Base-by-base conservation (phyloP, 202 grass and related monocot species). In the Setaria viridis region DNA sequence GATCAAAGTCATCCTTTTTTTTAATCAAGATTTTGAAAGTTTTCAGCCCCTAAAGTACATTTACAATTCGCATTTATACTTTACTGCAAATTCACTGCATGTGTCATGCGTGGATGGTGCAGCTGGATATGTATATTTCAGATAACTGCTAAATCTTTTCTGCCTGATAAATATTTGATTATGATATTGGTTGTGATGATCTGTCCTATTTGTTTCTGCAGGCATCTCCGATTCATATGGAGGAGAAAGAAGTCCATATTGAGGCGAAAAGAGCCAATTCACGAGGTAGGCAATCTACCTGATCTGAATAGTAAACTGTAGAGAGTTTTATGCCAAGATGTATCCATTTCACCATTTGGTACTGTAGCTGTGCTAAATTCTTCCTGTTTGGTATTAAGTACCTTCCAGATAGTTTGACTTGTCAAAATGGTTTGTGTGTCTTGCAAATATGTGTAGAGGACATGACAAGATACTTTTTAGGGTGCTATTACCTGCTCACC, bases 221-320 rank as follows among this genome's bases (percentile, higher is more conserved):
- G 93, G 93, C 90, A 80, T 95, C 90, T 62, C 88, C 93, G 0
- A 50, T 95, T 57, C 41, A 8, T 84, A 82, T 95, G 50, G 84
- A 70, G 7, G 88, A 84, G 9, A 88, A 74, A 42, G 68, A 87
- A 72, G 88, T 88, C 5, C 19, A 33, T 46, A 47, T 95, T 83
- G 90, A 95, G 84, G 86, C 90, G 84, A 95, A 93, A 72, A 82
- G 87, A 70, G 80, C 86, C 43, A 72, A 78, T 49, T 93, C 88
- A 3, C 78, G 84, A 87, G 93, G 93, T 78, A 91, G 76, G 77
- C 57, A 54, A 85, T 7, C n/a, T 70, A 8, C 10, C 39, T 68
- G 15, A 45, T 84, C 48, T 43, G 2, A 45, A 10, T 50, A 37
- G 53, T 63, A 7, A 65, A 71, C 51, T 17, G 48, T 17, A 49